Evolutionary conservation across 2,329 filamentous ascomycete species (phyloP).

Genomic region (Trichoderma sp.): DNA sequence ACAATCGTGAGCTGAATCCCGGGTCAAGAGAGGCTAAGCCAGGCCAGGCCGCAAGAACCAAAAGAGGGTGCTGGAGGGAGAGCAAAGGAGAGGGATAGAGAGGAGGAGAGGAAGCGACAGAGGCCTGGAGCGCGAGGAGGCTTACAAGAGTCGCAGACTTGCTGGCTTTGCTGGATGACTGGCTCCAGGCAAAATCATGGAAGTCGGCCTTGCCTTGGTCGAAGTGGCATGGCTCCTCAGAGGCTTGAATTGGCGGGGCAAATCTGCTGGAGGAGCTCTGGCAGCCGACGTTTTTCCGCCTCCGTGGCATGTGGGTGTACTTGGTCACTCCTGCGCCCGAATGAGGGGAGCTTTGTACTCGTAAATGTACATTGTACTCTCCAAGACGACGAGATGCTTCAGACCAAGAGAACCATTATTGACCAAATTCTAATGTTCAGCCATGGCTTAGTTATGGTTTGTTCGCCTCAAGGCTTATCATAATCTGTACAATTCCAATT

Average conservation of each 20-base stretch:
- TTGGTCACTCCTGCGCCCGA: not conserved
- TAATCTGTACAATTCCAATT: not conserved
- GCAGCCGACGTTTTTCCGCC: constrained; percentile 34
- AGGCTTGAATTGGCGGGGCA: constrained; percentile 22
- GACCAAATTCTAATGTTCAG: not conserved
- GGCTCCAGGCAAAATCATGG: constrained; percentile 21
- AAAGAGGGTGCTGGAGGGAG: not conserved
- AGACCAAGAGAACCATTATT: not conserved
- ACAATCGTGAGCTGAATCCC: not conserved
- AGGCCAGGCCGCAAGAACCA: not conserved
- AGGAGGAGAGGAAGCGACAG: not conserved
- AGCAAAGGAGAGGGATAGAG: not conserved
- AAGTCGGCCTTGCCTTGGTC: constrained; percentile 18
- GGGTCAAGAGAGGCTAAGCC: not conserved
- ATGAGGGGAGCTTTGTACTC: not conserved
- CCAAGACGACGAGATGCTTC: not conserved
- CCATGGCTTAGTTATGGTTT: not conserved
- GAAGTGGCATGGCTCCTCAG: constrained; percentile 20
- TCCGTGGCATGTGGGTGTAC: constrained; percentile 5
- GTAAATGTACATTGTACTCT: not conserved
- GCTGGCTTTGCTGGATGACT: constrained; percentile 12
- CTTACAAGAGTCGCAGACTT: constrained; percentile 5
- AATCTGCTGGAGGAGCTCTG: constrained; percentile 1
- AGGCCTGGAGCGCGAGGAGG: not conserved
- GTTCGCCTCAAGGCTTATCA: not conserved